Conservation (phyloP, 2,329 filamentous ascomycete species). For the Amphichorda felina region DNA sequence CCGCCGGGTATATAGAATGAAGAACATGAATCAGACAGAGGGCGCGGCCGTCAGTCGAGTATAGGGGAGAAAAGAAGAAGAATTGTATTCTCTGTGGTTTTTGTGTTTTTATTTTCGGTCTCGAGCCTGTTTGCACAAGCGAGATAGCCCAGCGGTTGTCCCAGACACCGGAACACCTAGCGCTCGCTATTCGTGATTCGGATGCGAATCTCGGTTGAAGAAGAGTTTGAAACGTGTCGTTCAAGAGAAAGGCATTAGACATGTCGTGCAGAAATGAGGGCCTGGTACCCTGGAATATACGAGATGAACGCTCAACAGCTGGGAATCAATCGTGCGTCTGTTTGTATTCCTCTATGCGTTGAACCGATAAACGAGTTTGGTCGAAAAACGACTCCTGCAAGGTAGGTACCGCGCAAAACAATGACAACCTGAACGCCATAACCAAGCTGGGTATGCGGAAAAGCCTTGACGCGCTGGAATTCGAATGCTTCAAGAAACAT, state of each 20-base stretch:
- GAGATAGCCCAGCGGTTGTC: too few species aligned
- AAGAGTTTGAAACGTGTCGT: neutral
- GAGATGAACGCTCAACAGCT: too few species aligned
- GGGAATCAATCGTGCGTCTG: too few species aligned
- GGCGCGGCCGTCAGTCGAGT: neutral
- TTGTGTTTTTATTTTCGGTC: neutral
- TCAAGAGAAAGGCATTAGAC: conserved; percentile 1
- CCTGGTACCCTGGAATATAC: neutral
- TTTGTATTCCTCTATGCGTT: too few species aligned
- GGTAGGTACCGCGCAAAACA: neutral
- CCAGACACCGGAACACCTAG: too few species aligned
- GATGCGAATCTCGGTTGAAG: neutral
- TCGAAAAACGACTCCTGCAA: neutral
- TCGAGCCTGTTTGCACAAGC: too few species aligned
- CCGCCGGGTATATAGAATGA: conserved; percentile 3
- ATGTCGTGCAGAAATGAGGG: conserved; percentile 1
- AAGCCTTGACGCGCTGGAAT: neutral
- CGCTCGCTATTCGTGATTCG: neutral
- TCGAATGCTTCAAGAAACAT: neutral
- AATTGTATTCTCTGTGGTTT: neutral
- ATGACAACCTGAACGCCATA: conserved; percentile 1
- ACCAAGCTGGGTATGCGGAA: neutral
- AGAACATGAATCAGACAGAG: neutral
- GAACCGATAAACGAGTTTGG: too few species aligned
- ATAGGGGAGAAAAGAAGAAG: neutral